Conservation (phyloP, 768 basidiomycete species). For the Collybia nuda region DNA sequence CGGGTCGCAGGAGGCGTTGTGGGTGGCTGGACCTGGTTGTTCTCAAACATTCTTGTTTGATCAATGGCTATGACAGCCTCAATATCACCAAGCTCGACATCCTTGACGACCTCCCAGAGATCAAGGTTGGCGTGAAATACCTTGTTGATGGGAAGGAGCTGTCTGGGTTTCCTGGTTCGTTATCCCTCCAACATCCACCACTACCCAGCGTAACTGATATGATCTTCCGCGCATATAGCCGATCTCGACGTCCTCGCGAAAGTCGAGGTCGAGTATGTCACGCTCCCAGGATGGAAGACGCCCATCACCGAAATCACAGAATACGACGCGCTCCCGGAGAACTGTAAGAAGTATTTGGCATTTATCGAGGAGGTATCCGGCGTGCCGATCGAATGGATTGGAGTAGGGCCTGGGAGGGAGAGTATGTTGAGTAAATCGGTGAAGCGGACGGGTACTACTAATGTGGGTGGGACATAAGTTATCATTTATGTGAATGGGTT, state of each 20-base stretch:
- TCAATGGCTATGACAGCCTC: slow-evolving; percentile 93
- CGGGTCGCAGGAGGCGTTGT: slow-evolving; percentile 88
- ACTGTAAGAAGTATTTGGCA: slow-evolving; percentile 82
- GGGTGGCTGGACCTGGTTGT: slow-evolving; percentile 99
- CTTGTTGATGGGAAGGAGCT: slow-evolving; percentile 75
- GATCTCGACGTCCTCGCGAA: slow-evolving; percentile 78
- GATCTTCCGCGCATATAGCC: slow-evolving; percentile 41
- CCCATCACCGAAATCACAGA: slow-evolving; percentile 63
- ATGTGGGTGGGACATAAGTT: no score
- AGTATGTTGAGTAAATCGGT: slow-evolving; percentile 53
- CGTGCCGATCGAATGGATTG: slow-evolving; percentile 87
- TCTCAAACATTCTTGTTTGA: slow-evolving; percentile 85
- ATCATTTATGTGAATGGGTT: no score
- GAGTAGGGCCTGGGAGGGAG: slow-evolving; percentile 85
- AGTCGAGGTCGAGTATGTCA: slow-evolving; percentile 86
- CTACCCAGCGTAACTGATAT: neutral
- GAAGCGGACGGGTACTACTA: no score
- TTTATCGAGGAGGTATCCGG: slow-evolving; percentile 80
- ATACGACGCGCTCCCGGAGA: slow-evolving; percentile 78
- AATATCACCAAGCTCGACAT: slow-evolving; percentile 98
- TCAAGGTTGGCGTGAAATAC: slow-evolving; percentile 88
- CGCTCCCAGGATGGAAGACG: slow-evolving; percentile 88
- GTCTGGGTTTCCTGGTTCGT: slow-evolving; percentile 82
- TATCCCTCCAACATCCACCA: neutral
- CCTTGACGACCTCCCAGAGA: slow-evolving; percentile 79